phyloP scores from a whole-genome alignment of 176 grass and related monocot species.

The maize (Zea mays) region DNA sequence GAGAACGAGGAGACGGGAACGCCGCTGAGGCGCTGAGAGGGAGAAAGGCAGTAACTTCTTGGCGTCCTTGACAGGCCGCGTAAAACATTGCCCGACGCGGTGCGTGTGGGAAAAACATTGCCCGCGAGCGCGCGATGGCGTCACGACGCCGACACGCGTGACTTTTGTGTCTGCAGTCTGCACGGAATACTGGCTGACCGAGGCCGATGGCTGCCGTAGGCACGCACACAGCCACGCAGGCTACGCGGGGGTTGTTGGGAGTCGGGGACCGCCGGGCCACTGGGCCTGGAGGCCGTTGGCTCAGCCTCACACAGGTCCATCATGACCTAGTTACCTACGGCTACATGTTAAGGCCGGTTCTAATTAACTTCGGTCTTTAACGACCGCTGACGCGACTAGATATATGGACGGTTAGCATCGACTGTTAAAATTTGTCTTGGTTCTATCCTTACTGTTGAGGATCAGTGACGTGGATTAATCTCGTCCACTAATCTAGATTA shows the following conservation, averaged over 20 bases:
- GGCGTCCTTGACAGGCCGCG: neutral
- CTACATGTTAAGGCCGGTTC: no score
- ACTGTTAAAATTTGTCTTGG: no score
- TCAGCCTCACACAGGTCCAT: neutral
- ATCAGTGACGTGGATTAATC: no score
- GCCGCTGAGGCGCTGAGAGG: no score
- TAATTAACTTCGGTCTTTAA: no score
- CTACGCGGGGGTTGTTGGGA: neutral
- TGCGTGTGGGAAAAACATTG: conserved; percentile 22
- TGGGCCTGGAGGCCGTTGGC: neutral
- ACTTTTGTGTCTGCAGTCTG: neutral
- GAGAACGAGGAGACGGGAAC: neutral
- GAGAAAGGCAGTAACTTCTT: no score
- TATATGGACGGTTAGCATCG: no score
- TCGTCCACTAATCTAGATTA: no score
- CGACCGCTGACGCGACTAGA: no score
- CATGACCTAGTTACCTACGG: no score
- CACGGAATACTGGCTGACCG: neutral
- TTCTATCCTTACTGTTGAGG: no score
- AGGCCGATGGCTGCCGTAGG: neutral
- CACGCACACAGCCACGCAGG: neutral
- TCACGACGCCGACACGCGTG: conserved; percentile 15
- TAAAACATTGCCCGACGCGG: neutral
- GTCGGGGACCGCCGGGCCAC: neutral
- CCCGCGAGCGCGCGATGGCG: neutral